Evolutionary conservation across 2,329 filamentous ascomycete species (phyloP).

Genomic region (Cytospora chrysosperma): DNA sequence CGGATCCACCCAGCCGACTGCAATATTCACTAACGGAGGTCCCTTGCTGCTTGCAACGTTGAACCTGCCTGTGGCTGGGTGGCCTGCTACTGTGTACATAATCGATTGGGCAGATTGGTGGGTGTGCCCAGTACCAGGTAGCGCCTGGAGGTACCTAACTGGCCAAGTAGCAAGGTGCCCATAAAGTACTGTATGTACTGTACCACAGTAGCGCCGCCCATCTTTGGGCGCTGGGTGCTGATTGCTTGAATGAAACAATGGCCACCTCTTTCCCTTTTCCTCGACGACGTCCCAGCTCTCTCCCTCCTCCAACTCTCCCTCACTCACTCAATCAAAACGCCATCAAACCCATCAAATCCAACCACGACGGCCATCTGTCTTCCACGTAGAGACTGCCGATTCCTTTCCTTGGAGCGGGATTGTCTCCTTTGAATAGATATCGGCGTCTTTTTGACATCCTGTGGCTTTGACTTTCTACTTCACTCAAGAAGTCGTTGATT

Average conservation of each 20-base stretch:
- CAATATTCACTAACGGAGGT: not conserved
- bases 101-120: not conserved
- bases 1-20: not conserved
- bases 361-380: conserved; percentile 16
- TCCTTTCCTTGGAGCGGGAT: conserved; percentile 14
- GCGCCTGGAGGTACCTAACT: not conserved
- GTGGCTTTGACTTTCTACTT: conserved; percentile 13
- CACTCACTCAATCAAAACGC: conserved; percentile 31
- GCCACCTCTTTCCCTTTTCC: conserved; percentile 21
- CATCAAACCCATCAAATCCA: conserved; percentile 27
- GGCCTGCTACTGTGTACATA: not conserved
- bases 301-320: conserved; percentile 26
- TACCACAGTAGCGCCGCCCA: not conserved
- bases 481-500: conserved; percentile 18
- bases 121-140: not conserved
- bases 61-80: not conserved
- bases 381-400: conserved; percentile 18
- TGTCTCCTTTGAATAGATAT: conserved; percentile 9
- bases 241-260: conserved; percentile 20
- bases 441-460: conserved; percentile 1
- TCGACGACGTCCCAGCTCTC: conserved; percentile 16
- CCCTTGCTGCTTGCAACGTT: not conserved
- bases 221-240: conserved; percentile 18
- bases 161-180: not conserved
- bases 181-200: not conserved